These are phyloP conservation scores for Claviceps maximensis DNA, from an alignment of 2,329 filamentous ascomycete species.

Conservation along the genomic window DNA sequence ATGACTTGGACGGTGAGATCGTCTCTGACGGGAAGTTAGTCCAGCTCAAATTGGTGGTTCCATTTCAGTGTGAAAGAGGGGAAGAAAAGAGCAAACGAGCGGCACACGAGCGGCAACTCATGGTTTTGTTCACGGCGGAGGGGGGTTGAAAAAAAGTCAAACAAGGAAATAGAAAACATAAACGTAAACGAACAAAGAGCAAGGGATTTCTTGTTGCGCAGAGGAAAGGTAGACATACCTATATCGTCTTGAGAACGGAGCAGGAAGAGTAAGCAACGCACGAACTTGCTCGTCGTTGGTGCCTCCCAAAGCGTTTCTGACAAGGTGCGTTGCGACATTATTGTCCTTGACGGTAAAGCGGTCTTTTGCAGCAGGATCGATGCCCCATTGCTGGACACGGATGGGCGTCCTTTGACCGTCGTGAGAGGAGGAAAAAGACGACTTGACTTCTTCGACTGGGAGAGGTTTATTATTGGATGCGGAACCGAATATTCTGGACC, in stretches of 20 bases:
- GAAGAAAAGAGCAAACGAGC: no score
- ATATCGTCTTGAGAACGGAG: constrained; percentile 83
- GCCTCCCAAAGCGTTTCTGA: constrained; percentile 87
- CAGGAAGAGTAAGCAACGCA: constrained; percentile 78
- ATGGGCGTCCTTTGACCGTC: constrained; percentile 79
- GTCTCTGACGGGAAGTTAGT: constrained; percentile 41
- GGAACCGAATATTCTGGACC: constrained; percentile 50
- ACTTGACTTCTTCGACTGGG: constrained; percentile 58
- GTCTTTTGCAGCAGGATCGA: constrained; percentile 56
- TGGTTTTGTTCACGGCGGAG: not conserved
- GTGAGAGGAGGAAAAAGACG: constrained; percentile 17
- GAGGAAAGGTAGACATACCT: constrained; percentile 38
- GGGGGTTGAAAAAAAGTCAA: not conserved
- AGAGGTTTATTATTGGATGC: constrained; percentile 34
- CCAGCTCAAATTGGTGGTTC: not conserved
- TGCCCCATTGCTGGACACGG: constrained; percentile 81
- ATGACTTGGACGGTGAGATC: constrained; percentile 96
- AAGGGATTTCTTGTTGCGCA: no score
- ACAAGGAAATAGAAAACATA: no score
- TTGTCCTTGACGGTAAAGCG: constrained; percentile 92
- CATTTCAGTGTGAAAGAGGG: not conserved
- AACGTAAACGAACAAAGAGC: no score
- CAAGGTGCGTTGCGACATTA: constrained; percentile 90
- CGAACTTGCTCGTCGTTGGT: constrained; percentile 89
- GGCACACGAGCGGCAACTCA: not conserved